Evolutionary conservation across 2,329 filamentous ascomycete species (phyloP), one percentile per base, ranked within the genome.

Genomic region (Colletotrichum sp.): DNA sequence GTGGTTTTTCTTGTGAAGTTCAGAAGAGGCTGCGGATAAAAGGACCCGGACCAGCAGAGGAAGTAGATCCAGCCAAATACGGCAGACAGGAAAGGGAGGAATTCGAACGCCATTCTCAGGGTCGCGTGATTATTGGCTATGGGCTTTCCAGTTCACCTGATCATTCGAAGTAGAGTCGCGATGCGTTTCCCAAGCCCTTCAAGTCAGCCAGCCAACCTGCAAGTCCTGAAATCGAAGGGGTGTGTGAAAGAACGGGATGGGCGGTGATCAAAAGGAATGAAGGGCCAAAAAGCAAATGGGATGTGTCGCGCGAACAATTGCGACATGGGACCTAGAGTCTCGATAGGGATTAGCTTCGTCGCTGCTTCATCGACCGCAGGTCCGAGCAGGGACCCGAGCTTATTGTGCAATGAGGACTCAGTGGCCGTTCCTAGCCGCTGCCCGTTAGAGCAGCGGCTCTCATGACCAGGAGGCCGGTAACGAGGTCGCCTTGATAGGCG

Each of bases 1-100:
- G 96, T 98, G 10, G 95, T 94, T 73, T 92, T 91, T 70, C 95
- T 93, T 34, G 88, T 88, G 83, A 90, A 93, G 88, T 98, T 99
- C 78, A 95, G 90, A 76, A 98, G 86, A 8, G 94, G 92, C 83
- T 99, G 97, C 2, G 96, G 96, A 84, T 99, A 99, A 87, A 98
- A 99, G 18, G 95, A 98, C 18, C 93, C 86, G 15, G 95, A 96
- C 96, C 96, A 97, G 84, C 91, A 92, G 65, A 93, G 78, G 78
- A 92, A 93, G 85, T 96, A 96, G 81, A 93, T 86, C 94, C 94
- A 96, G 84, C 94, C 94, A 80, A 95, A 91, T 36, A 94, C 81
- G 81, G 87, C 89, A 67, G 90, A 92, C 21, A 91, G 70, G 73
- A 88, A 80, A 34, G 83, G 79, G 75, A 92, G 88, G 78, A 91